Conservation (phyloP, 2,329 filamentous ascomycete species). For the Lachnellula hyalina region DNA sequence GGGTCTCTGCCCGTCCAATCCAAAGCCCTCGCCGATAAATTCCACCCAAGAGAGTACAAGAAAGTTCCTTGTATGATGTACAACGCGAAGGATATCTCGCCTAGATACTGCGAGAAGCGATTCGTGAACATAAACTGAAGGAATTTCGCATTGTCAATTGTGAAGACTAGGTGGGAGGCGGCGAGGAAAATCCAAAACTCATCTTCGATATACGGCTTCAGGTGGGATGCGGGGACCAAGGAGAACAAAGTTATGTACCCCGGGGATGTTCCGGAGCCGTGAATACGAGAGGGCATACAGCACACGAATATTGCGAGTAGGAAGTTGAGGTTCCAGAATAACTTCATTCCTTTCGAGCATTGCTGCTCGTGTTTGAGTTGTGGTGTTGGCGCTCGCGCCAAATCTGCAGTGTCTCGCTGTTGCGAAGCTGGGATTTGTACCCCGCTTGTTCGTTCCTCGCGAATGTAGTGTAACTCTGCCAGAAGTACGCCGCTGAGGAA, state of each 20-base stretch:
- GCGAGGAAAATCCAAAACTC: conserved; percentile 15
- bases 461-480: conserved; percentile 12
- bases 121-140: conserved; percentile 53
- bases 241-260: conserved; percentile 5
- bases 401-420: background rate
- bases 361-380: background rate
- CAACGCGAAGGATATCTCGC: conserved; percentile 47
- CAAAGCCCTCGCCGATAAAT: conserved; percentile 1
- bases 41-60: conserved; percentile 11
- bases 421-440: background rate
- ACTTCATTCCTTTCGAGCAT: background rate
- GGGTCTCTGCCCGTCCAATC: conserved; percentile 7
- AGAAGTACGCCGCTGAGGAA: conserved; percentile 17
- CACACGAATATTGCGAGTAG: conserved; percentile 5
- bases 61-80: conserved; percentile 11
- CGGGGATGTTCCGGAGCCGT: conserved; percentile 2
- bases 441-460: conserved; percentile 1
- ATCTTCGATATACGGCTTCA: background rate
- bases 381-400: background rate
- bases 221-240: conserved; percentile 4
- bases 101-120: conserved; percentile 53
- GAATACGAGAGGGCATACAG: conserved; percentile 6
- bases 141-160: conserved; percentile 32
- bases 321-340: conserved; percentile 10
- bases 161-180: conserved; percentile 10